phyloP scores from a whole-genome alignment of 345 rosid species.

The Gossypium ekmanianum region DNA sequence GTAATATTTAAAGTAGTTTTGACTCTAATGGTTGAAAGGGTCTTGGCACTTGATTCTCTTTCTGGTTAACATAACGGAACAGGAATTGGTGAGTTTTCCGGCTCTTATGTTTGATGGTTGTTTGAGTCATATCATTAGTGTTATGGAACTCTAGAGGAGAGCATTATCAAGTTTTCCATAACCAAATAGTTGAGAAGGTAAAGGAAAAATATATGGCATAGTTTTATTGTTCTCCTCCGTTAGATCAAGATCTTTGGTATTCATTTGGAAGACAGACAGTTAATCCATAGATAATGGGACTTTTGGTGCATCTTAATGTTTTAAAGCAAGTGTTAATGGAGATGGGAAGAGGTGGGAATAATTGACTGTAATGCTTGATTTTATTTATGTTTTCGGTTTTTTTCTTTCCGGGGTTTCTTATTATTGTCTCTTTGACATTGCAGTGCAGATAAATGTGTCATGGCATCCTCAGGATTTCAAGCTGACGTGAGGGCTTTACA shows the following conservation, averaged over 20 bases:
- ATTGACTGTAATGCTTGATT: neutral
- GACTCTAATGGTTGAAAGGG: neutral
- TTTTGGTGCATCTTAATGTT: neutral
- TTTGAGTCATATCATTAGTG: neutral
- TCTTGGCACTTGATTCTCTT: neutral
- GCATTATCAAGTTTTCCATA: neutral
- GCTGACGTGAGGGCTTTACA: conserved; percentile 95
- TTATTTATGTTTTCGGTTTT: neutral
- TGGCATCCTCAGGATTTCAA: conserved; percentile 97
- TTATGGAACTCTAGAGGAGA: neutral
- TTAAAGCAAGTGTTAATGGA: neutral
- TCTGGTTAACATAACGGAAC: neutral
- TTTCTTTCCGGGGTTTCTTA: neutral
- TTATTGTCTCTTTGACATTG: neutral
- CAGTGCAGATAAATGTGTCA: conserved; percentile 79
- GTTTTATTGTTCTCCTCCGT: neutral
- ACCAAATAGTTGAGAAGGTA: neutral
- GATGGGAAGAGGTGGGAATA: neutral
- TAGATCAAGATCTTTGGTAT: neutral
- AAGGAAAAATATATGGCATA: neutral
- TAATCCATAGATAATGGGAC: neutral
- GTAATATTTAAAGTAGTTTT: neutral
- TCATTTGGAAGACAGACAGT: neutral
- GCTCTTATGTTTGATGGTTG: neutral
- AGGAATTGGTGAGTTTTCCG: neutral